Evolutionary conservation across 768 basidiomycete species (phyloP).

Genomic region (Kwoniella sp.): DNA sequence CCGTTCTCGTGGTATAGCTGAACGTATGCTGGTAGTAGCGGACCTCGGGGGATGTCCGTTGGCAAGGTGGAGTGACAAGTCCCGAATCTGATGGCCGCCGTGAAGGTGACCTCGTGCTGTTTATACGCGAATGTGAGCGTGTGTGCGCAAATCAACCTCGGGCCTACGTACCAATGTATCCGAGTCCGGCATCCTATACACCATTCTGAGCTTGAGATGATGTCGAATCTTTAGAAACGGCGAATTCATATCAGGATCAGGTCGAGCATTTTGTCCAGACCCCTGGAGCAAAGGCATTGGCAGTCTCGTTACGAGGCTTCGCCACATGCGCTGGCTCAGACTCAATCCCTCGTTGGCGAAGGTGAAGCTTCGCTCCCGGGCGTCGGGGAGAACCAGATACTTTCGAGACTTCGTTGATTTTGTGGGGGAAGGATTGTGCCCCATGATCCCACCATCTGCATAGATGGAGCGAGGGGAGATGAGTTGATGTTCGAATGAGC

Average conservation of each 20-base stretch:
- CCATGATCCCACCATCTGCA: conserved; percentile 22
- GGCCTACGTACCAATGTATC: background rate
- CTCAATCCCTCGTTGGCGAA: conserved; percentile 44
- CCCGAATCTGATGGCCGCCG: conserved; percentile 45
- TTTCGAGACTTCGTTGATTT: conserved; percentile 10
- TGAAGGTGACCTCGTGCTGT: conserved; percentile 38
- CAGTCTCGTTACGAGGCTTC: conserved; percentile 46
- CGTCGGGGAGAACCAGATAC: conserved; percentile 42
- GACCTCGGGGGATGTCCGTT: background rate
- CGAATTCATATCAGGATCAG: conserved; percentile 37
- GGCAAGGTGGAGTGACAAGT: conserved; percentile 31
- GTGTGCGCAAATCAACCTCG: background rate
- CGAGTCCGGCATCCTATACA: conserved; percentile 27
- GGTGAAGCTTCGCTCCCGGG: conserved; percentile 40
- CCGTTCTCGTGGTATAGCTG: conserved; percentile 50
- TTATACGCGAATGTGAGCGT: background rate
- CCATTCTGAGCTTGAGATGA: conserved; percentile 42
- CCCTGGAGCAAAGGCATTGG: conserved; percentile 37
- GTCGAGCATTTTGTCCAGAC: conserved; percentile 15
- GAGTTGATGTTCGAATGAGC: conserved; percentile 20
- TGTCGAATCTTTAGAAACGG: conserved; percentile 45
- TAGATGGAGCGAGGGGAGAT: conserved; percentile 28
- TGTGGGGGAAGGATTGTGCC: conserved; percentile 10
- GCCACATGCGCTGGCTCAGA: conserved; percentile 39
- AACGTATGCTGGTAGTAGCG: conserved; percentile 42